Conservation (phyloP, 73 alveolate genomes). For the Tetrahymena malaccensis region DNA sequence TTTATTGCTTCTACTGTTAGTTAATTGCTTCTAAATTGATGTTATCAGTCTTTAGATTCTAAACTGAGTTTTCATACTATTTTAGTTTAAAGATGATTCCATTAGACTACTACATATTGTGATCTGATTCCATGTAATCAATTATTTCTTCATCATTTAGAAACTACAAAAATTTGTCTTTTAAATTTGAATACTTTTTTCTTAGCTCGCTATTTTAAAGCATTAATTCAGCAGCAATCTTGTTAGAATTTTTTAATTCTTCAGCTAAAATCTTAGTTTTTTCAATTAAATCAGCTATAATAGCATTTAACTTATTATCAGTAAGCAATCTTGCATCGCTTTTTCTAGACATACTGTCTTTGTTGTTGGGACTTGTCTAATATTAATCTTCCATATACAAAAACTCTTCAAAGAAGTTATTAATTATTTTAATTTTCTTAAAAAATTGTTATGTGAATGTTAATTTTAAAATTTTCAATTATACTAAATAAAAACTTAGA, state of each 20-base stretch:
- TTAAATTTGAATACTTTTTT: neutral
- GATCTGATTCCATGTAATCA: neutral
- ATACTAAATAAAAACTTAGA: neutral
- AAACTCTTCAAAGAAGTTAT: neutral
- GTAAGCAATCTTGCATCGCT: neutral
- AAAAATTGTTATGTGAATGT: neutral
- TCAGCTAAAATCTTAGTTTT: neutral
- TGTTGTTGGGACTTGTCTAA: neutral
- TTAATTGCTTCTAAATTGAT: neutral
- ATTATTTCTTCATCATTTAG: neutral
- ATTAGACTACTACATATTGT: neutral
- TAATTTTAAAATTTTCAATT: neutral
- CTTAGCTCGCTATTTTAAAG: neutral
- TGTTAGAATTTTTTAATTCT: neutral
- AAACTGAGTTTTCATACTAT: neutral
- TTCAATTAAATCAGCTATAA: neutral
- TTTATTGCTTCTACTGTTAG: neutral
- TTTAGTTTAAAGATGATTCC: neutral
- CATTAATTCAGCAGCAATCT: neutral
- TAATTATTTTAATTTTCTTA: neutral
- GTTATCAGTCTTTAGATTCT: neutral
- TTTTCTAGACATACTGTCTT: neutral
- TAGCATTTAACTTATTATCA: neutral
- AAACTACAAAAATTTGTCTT: neutral
- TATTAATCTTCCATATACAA: neutral